Percentiles rank a stretch among this genome's conserved stretches.
phyloP scores from a whole-genome alignment of 1,284 basidiomycete species.

The Hymenochaete sp. region DNA sequence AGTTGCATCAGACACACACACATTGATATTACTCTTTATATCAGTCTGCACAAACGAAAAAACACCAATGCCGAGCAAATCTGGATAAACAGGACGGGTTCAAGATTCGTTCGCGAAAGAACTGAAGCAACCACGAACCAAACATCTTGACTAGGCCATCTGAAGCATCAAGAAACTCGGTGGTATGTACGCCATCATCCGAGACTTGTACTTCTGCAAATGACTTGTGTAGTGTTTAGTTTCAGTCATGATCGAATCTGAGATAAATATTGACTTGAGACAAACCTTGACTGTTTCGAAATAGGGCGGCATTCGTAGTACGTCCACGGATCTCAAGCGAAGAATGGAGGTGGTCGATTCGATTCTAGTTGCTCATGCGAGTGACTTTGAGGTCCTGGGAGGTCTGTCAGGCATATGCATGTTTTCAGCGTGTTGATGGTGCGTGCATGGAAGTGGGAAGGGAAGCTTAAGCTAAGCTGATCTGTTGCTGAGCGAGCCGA shows the following conservation, averaged over 20 bases:
- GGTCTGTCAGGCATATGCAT: no score
- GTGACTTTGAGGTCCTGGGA: no score
- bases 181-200: constrained; percentile 74
- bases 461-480: no score
- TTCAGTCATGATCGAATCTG: neutral
- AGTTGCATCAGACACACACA: constrained; percentile 39
- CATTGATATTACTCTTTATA: constrained; percentile 81
- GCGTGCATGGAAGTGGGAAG: no score
- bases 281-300: constrained; percentile 16
- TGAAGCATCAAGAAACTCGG: constrained; percentile 79
- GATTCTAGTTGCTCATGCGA: no score
- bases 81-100: constrained; percentile 33
- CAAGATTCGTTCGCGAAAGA: constrained; percentile 1
- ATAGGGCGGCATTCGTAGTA: constrained; percentile 15
- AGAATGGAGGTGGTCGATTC: no score
- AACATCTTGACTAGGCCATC: constrained; percentile 90
- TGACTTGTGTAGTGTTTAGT: constrained; percentile 47
- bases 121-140: constrained; percentile 56
- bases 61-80: constrained; percentile 80
- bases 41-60: constrained; percentile 90
- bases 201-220: constrained; percentile 80
- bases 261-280: neutral
- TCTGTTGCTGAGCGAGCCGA: no score
- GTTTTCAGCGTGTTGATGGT: no score
- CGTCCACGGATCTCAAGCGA: no score